Base-by-base conservation (phyloP, 495 filamentous ascomycete genomes). In the Halenospora varia region DNA sequence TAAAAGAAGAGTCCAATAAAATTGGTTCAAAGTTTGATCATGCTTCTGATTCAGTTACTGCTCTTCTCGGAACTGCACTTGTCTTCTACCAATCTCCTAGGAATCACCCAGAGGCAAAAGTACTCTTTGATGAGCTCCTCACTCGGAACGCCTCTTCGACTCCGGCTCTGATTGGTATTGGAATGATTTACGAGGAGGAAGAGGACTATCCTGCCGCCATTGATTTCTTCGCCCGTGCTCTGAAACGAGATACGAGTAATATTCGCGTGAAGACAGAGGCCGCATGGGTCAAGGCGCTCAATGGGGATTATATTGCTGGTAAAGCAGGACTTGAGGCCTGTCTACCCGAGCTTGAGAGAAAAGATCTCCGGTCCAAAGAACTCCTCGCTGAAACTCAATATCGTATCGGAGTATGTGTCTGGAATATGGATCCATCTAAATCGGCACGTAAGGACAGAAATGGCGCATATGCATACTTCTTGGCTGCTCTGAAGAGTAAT, bases 141-240 rank as follows among this genome's bases (percentile, higher is more conserved):
- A 71, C 80, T 42, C 80, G 86, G 35, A 88, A 90, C 48, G 77
- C 83, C 9, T 79, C 76, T 1, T 90, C 88, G 1, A 92, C 90
- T 6, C 73, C 82, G 45, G 94, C 90, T 41, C 75, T 98, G 35
- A 87, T 97, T 49, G 94, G 94, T 2, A 82, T 97, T 50, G 94
- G 94, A 10, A 70, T 96, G 22, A 92, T 98, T 26, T 83, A 92
- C 41, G 89, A 96, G 71, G 92, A 96, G 58, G 89, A 96, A 62
- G 88, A 95, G 61, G 85, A 97, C 44, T 96, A 89, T 68, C 69
- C 74, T 24, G 79, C 85, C 63, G 95, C 95, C 0, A 82, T 90
- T 51, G 77, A 83, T 48, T 96, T 94, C 65, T 70, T 98, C 10
- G 75, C 77, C 26, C 80, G 87, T 59, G 94, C 95, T 0, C 67